A percentile compares a stretch with the other conserved stretches of the same genome.
Evolutionary conservation across 345 rosid species (phyloP).

Genomic region (Boechera retrofracta): DNA sequence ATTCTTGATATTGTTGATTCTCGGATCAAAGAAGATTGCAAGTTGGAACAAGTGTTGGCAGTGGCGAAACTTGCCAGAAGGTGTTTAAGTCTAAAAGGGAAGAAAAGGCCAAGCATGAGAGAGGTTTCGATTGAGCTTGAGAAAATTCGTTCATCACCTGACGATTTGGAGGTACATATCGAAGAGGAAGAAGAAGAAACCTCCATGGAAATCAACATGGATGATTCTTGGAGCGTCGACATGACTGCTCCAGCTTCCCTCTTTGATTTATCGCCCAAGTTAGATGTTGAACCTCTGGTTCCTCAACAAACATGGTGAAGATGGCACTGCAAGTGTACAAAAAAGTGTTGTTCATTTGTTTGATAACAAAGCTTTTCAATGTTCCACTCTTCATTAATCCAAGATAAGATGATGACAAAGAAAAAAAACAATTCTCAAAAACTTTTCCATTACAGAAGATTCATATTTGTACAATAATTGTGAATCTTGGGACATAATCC

Average conservation of each 20-base stretch:
- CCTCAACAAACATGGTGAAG: slow-evolving; percentile 36
- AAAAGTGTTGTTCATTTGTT: not conserved
- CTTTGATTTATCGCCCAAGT: slow-evolving; percentile 21
- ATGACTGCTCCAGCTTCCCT: slow-evolving; percentile 39
- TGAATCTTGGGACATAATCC: slow-evolving; percentile 16
- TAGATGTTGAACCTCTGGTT: slow-evolving; percentile 27
- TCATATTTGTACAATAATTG: slow-evolving; percentile 25
- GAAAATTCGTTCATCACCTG: slow-evolving; percentile 32
- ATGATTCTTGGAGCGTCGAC: slow-evolving; percentile 37
- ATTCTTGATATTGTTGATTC: slow-evolving; percentile 46
- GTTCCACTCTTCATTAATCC: not conserved
- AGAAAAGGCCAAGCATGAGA: slow-evolving; percentile 54
- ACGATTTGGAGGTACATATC: slow-evolving; percentile 14
- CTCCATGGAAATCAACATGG: slow-evolving; percentile 31
- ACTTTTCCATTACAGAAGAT: slow-evolving; percentile 30
- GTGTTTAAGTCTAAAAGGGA: slow-evolving; percentile 50
- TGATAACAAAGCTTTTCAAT: not conserved
- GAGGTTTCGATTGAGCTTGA: slow-evolving; percentile 47
- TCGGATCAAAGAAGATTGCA: slow-evolving; percentile 26
- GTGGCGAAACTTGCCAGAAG: slow-evolving; percentile 46
- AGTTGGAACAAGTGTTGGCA: slow-evolving; percentile 27
- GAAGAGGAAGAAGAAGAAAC: slow-evolving; percentile 36
- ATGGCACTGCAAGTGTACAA: not conserved
- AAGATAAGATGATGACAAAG: not conserved
- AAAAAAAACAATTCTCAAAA: not conserved